phyloP scores from a whole-genome alignment of 2,329 filamentous ascomycete genomes.

The Trichoderma sp. region DNA sequence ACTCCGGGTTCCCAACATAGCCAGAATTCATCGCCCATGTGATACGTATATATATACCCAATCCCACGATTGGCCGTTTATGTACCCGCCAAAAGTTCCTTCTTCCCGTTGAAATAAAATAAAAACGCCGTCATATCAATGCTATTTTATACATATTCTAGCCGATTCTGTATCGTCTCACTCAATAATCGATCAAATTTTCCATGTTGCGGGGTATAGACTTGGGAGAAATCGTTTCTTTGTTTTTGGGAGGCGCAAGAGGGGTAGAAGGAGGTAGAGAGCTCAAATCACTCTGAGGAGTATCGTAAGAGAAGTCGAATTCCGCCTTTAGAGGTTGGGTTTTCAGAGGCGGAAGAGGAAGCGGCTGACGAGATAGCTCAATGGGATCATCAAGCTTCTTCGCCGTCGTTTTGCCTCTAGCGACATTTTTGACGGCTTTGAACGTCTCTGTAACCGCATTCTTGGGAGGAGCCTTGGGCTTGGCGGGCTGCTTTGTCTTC shows the following conservation, averaged over 20 bases:
- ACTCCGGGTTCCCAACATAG: not conserved
- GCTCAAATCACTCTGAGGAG: constrained; percentile 30
- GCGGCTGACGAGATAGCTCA: constrained; percentile 23
- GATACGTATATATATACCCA: constrained; percentile 12
- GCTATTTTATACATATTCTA: constrained; percentile 17
- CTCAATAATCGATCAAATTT: constrained; percentile 41
- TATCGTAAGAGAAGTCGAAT: not conserved
- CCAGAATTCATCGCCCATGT: constrained; percentile 1
- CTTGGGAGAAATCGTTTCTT: constrained; percentile 50
- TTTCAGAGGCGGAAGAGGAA: constrained; percentile 35
- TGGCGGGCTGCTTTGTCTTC: constrained; percentile 42
- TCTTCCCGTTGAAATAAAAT: not conserved
- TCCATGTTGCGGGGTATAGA: constrained; percentile 48
- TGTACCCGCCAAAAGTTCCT: not conserved
- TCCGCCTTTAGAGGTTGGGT: constrained; percentile 31
- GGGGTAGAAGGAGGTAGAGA: constrained; percentile 35
- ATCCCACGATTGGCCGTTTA: not conserved
- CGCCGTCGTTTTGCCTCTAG: constrained; percentile 32
- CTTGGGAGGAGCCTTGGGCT: constrained; percentile 45
- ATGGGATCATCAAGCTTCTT: constrained; percentile 31
- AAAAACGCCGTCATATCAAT: constrained; percentile 6
- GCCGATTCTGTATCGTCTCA: constrained; percentile 3
- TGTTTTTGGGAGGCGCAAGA: constrained; percentile 20
- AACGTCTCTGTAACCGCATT: constrained; percentile 48
- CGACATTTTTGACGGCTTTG: constrained; percentile 48